Evolutionary conservation across 345 rosid genomes (phyloP).

Genomic region (Eucalyptus brandiana): DNA sequence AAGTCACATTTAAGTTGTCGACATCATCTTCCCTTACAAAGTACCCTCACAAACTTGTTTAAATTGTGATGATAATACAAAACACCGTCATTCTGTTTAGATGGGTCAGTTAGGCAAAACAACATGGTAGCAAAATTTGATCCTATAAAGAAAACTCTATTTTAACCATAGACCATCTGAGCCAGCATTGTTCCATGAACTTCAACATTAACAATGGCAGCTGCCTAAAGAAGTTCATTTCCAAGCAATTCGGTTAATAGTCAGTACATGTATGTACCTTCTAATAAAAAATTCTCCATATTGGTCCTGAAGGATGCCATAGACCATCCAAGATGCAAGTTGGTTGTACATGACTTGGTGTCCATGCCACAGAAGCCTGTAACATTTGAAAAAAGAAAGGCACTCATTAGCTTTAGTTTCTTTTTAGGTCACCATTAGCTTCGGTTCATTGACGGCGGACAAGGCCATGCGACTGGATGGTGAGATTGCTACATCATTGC

Average conservation of each 20-base stretch:
- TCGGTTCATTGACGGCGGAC: background rate
- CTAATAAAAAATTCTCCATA: slow-evolving; percentile 81
- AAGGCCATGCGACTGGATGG: background rate
- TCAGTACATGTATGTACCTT: slow-evolving; percentile 27
- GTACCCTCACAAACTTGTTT: background rate
- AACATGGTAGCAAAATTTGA: background rate
- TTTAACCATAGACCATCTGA: background rate
- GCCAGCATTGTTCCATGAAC: background rate
- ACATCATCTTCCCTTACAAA: background rate
- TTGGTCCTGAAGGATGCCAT: slow-evolving; percentile 96
- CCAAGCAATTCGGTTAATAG: background rate
- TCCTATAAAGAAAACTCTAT: background rate
- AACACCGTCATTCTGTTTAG: background rate
- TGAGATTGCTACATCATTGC: background rate
- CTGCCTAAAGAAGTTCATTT: background rate
- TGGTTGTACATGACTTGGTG: slow-evolving; percentile 95
- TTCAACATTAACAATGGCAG: background rate
- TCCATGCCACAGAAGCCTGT: slow-evolving; percentile 98
- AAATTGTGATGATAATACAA: background rate
- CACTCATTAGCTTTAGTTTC: background rate
- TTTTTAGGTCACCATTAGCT: background rate
- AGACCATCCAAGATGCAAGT: slow-evolving; percentile 94
- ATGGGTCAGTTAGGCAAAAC: background rate
- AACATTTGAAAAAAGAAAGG: slow-evolving; percentile 1
- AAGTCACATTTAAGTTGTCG: background rate